Evolutionary conservation across 768 basidiomycete species (phyloP), one percentile per base, ranked within the genome.

Genomic region (Podaxis mareebaensis): DNA sequence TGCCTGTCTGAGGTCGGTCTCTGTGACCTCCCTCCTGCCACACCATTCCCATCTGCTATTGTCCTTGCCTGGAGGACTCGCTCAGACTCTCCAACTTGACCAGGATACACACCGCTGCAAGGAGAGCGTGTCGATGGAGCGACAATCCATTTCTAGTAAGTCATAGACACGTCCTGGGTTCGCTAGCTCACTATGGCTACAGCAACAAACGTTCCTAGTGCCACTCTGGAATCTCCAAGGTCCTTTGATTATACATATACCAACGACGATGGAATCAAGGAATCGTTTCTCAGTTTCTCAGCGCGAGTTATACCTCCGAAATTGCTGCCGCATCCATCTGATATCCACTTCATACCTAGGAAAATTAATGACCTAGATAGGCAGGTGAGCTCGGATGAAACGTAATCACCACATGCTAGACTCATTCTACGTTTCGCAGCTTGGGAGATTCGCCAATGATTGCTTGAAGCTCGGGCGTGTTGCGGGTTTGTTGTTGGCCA

Each of bases 231-330:
- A 22, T 26, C 42, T 12, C 28, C 53, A 17, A 54, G 26, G 20
- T 61, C 61, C 3, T 61, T 61, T 38, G 61, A 61, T 10, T 55
- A 61, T 36, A 24, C 61, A 20, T 61, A 61, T 22, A 55, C 61
- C 5, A 11, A 46, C 38, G 53, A 61, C n/a, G 53, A 61, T 13
- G 61, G 61, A 15, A 61, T 61, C 8, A 54, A 38, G 28, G 44
- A 54, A 20, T 61, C 61, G 0, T 56, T 61, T 48, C 42, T 61
- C 15, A 22, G 6, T 10, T 61, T 61, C 28, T 61, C 61, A 2
- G 10, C 7, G 53, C 56, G 20, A n/a, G 53, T 10, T 46, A 8
- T 1, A 7, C 30, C 7, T 7, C 30, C 30, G 7, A 30, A 15
- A 24, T 61, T 36, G 11, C 11, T 48, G 12, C 28, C 11, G 2